Evolutionary conservation across 768 basidiomycete species (phyloP).

Genomic region (Pleurotus eryngii): DNA sequence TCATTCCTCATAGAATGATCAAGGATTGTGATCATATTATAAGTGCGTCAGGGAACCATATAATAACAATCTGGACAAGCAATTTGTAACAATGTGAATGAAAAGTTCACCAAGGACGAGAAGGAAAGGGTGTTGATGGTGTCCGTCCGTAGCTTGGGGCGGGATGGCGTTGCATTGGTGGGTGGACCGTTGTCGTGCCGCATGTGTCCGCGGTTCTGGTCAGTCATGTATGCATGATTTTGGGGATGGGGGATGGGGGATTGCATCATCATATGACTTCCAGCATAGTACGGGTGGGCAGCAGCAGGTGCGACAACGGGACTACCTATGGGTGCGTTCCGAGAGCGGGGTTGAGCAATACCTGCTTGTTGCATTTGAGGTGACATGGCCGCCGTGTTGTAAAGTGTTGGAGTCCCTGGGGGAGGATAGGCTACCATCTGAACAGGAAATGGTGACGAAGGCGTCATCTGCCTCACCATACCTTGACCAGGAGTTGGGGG

Average conservation of each 20-base stretch:
- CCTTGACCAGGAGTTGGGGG: constrained; percentile 41
- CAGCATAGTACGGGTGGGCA: constrained; percentile 23
- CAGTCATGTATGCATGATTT: constrained; percentile 44
- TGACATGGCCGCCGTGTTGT: constrained; percentile 35
- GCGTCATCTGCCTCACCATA: constrained; percentile 50
- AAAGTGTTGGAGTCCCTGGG: constrained; percentile 47
- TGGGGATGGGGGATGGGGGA: constrained; percentile 37
- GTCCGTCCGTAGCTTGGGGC: constrained; percentile 34
- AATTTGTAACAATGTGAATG: constrained; percentile 14
- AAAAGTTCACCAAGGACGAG: constrained; percentile 48
- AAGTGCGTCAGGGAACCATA: constrained; percentile 24
- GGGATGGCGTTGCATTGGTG: constrained; percentile 36
- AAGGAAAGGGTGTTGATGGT: constrained; percentile 35
- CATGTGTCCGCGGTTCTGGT: constrained; percentile 47
- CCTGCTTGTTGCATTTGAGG: constrained; percentile 36
- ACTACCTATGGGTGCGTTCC: constrained; percentile 61
- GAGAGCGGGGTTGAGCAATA: constrained; percentile 39
- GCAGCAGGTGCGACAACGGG: constrained; percentile 66
- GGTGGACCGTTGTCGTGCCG: constrained; percentile 47
- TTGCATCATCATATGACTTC: constrained; percentile 60
- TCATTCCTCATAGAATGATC: constrained; percentile 9
- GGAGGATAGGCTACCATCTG: constrained; percentile 67
- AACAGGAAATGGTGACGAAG: constrained; percentile 56
- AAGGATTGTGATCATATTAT: constrained; percentile 29
- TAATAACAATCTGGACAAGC: constrained; percentile 23